These are phyloP conservation scores for Rubia occidens DNA, from an alignment of 305 asterid species.

Conservation along the genomic window DNA sequence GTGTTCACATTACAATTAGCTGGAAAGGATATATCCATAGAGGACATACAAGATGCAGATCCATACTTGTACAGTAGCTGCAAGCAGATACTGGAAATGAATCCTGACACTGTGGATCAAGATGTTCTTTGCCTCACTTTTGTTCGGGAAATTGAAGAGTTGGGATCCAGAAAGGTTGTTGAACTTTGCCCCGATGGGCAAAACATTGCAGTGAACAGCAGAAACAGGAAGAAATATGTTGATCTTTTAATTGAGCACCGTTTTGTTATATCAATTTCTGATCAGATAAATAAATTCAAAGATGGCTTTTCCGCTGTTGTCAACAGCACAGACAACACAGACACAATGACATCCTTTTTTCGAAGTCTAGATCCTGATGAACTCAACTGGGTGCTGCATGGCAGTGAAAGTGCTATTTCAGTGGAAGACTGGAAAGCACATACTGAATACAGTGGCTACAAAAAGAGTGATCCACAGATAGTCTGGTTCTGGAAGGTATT, in stretches of 20 bases:
- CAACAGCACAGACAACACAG: slow-evolving; percentile 14
- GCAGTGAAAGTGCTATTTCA: slow-evolving; percentile 61
- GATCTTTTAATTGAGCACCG: slow-evolving; percentile 54
- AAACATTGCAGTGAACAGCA: slow-evolving; percentile 49
- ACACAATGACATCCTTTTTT: slow-evolving; percentile 45
- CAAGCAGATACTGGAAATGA: slow-evolving; percentile 83
- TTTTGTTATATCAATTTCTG: slow-evolving; percentile 48
- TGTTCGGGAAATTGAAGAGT: slow-evolving; percentile 57
- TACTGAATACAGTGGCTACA: slow-evolving; percentile 61
- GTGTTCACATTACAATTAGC: slow-evolving; percentile 57
- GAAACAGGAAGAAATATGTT: slow-evolving; percentile 58
- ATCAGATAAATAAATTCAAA: slow-evolving; percentile 51
- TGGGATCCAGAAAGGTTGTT: slow-evolving; percentile 58
- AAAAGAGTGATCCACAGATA: slow-evolving; percentile 60
- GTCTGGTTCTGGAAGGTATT: slow-evolving; percentile 91
- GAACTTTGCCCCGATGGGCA: slow-evolving; percentile 60
- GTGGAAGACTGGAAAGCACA: slow-evolving; percentile 85
- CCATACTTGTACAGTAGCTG: slow-evolving; percentile 70
- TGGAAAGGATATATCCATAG: slow-evolving; percentile 47
- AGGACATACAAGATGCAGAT: slow-evolving; percentile 72
- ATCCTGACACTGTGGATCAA: slow-evolving; percentile 58
- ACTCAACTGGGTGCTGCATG: slow-evolving; percentile 71
- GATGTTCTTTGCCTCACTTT: slow-evolving; percentile 76
- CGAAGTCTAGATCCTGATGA: slow-evolving; percentile 54
- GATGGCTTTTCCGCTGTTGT: slow-evolving; percentile 61